Percentiles rank a stretch among this genome's conserved stretches.
phyloP scores from a whole-genome alignment of 257 asterid genomes.

The Scutellaria baicalensis region DNA sequence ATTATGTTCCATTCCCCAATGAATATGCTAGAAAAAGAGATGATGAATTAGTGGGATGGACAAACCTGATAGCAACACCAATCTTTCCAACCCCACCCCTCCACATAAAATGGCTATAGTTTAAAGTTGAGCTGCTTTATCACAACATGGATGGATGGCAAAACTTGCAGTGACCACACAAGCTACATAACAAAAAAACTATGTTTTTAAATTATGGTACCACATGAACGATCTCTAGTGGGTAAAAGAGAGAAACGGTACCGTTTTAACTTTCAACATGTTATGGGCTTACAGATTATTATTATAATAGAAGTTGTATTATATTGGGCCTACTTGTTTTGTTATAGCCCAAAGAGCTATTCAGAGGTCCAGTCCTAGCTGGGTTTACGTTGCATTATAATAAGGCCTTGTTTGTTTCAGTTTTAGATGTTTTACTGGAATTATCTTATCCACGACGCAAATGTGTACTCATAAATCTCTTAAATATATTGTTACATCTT shows the following conservation, averaged over 20 bases:
- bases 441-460: too few species aligned
- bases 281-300: too few species aligned
- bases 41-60: not conserved
- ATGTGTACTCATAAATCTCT: too few species aligned
- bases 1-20: not conserved
- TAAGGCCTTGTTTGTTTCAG: not conserved
- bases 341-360: not conserved
- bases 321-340: not conserved
- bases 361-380: not conserved
- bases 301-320: not conserved
- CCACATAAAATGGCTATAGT: slow-evolving; percentile 26
- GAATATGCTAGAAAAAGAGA: not conserved
- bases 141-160: not conserved
- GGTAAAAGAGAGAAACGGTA: too few species aligned
- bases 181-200: not conserved
- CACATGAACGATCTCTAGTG: not conserved
- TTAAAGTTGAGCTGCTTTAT: slow-evolving; percentile 13
- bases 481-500: too few species aligned
- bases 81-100: not conserved
- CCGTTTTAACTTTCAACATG: too few species aligned
- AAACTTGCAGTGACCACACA: slow-evolving; percentile 5
- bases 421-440: too few species aligned
- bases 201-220: not conserved
- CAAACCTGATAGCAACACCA: not conserved
- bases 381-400: not conserved